Conservation (phyloP, 306 rosid species). For the Cicer arietinum region DNA sequence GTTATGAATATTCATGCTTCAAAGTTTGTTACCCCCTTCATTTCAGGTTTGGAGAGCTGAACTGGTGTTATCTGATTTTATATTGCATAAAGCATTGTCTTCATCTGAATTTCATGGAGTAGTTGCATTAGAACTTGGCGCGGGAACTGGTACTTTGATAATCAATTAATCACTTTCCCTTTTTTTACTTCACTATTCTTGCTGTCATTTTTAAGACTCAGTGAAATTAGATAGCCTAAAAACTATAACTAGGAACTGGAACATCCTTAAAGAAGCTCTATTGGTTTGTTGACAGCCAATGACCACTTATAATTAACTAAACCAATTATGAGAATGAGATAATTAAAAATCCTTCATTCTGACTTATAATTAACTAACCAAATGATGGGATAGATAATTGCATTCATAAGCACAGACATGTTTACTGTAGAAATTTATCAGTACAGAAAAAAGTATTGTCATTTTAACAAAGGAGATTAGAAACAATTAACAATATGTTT, state of each 20-base stretch:
- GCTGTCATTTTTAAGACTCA: background rate
- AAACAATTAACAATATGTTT: background rate
- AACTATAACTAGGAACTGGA: background rate
- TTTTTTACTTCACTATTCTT: slow-evolving; percentile 4
- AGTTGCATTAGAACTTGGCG: slow-evolving; percentile 80
- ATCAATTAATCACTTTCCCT: slow-evolving; percentile 4
- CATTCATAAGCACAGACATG: background rate
- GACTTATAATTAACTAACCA: background rate
- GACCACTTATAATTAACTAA: slow-evolving; percentile 10
- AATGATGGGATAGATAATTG: slow-evolving; percentile 1
- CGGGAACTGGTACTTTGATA: slow-evolving; percentile 71
- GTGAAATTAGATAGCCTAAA: slow-evolving; percentile 1
- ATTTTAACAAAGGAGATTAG: background rate
- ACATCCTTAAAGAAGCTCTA: slow-evolving; percentile 4
- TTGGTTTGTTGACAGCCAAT: background rate
- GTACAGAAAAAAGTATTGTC: background rate
- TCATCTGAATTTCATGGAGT: slow-evolving; percentile 71
- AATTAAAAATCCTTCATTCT: slow-evolving; percentile 16
- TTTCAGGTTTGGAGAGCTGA: slow-evolving; percentile 89
- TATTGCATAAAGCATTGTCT: slow-evolving; percentile 64
- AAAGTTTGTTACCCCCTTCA: no score
- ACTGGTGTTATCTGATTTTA: slow-evolving; percentile 76
- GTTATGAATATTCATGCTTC: no score
- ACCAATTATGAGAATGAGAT: background rate
- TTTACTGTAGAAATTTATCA: background rate